Base-by-base conservation (phyloP, 257 asterid genomes). In the Mitragyna speciosa region DNA sequence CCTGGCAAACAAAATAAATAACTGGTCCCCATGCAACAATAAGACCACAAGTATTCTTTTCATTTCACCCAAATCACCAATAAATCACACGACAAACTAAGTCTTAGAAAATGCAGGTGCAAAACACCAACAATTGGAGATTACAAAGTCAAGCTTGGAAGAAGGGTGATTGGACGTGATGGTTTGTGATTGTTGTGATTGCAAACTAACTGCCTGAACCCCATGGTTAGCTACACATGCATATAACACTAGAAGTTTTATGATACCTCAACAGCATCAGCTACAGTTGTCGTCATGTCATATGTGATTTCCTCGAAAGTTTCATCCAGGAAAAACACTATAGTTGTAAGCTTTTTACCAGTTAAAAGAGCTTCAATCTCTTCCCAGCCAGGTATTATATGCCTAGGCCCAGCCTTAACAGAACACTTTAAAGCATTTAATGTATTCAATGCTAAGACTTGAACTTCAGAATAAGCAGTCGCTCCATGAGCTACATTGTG, bases 301-400 rank as follows among this genome's bases (percentile, higher is more conserved):
- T 92, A 96, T 17, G 98, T 89, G 79, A 96, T 96, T 86, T 96
- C 99, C 85, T 94, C 99, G 83, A 94, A 96, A 58, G 99, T 96
- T 87, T 96, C 99, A 48, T 96, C 98, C 92, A 96, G 87, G 91
- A 96, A 96, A 87, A 94, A 94, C 48, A 94, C 98, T 78, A 94
- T 91, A 43, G 98, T 96, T 49, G 98, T 96, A 75, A 96, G 98
- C 87, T 91, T 94, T 92, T 88, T 94, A 41, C 97, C 94, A 64
- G 97, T 94, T 86, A 96, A 88, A 71, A 89, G 90, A 84, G 99
- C 98, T 81, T 91, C 98, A 86, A 92, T 91, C 90, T 96, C 99
- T 87, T 96, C 99, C 26, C 93, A 91, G 20, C 96, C 97, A 75
- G 98, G 99, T 78, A 91, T 89, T 75, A 83, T 83, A 88, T 87